Evolutionary conservation across 2,329 filamentous ascomycete genomes (phyloP).

Genomic region (Sporothrix schenckii): DNA sequence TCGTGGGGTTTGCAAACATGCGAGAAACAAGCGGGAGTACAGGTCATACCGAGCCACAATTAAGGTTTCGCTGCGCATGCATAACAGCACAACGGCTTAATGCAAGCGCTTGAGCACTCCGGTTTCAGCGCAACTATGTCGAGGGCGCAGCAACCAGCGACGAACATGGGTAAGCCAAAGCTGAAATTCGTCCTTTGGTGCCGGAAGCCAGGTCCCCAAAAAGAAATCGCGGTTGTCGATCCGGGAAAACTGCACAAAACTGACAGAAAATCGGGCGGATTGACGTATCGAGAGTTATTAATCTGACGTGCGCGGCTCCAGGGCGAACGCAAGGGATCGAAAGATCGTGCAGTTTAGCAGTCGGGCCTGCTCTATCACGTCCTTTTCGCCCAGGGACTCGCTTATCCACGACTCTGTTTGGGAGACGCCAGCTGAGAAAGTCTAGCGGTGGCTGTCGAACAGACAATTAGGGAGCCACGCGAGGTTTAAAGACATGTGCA

Average conservation of each 20-base stretch:
- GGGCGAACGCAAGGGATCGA: slow-evolving; percentile 6
- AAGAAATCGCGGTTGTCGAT: slow-evolving; percentile 26
- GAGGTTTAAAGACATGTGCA: slow-evolving; percentile 2
- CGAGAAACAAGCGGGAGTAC: slow-evolving; percentile 19
- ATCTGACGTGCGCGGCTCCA: background rate
- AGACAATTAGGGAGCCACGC: slow-evolving; percentile 2
- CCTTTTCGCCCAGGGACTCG: slow-evolving; percentile 15
- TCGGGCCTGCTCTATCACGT: background rate
- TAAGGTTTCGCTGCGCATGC: slow-evolving; percentile 34
- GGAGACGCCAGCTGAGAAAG: slow-evolving; percentile 24
- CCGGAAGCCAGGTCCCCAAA: slow-evolving; percentile 24
- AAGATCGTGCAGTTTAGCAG: background rate
- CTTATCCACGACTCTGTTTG: background rate
- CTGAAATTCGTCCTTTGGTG: slow-evolving; percentile 2
- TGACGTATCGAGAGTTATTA: slow-evolving; percentile 5
- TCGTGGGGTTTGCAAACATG: slow-evolving; percentile 22
- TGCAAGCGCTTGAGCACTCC: slow-evolving; percentile 23
- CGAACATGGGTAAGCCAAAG: background rate
- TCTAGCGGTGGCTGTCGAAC: slow-evolving; percentile 20
- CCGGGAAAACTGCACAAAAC: slow-evolving; percentile 22
- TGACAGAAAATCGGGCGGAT: slow-evolving; percentile 3
- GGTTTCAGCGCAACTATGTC: slow-evolving; percentile 27
- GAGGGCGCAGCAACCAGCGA: slow-evolving; percentile 23
- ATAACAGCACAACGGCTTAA: slow-evolving; percentile 27
- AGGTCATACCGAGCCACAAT: slow-evolving; percentile 32